Evolutionary conservation across 805 yeast genomes (phyloP).

Genomic region (Wickerhamiella domercqiae): DNA sequence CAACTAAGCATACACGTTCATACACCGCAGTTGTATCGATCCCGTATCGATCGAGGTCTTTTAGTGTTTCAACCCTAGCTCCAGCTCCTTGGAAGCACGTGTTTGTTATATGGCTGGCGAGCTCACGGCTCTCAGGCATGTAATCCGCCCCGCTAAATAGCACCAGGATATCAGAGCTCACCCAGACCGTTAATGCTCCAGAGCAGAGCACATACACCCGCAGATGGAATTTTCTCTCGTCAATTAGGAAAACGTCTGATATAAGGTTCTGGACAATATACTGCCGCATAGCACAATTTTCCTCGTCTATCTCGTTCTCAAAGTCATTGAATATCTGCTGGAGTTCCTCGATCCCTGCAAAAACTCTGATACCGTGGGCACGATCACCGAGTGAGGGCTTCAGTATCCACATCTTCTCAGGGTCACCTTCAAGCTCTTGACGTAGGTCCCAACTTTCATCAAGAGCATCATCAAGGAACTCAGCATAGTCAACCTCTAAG

Average conservation of each 20-base stretch:
- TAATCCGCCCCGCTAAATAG: slow-evolving; percentile 56
- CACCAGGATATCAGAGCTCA: slow-evolving; percentile 65
- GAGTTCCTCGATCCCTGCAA: slow-evolving; percentile 60
- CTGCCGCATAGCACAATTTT: slow-evolving; percentile 51
- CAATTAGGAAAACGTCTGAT: slow-evolving; percentile 52
- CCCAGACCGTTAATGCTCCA: slow-evolving; percentile 65
- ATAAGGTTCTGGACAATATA: slow-evolving; percentile 80
- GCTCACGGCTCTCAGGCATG: slow-evolving; percentile 24
- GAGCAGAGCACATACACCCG: slow-evolving; percentile 66
- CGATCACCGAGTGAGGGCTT: slow-evolving; percentile 96
- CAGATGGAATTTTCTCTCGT: slow-evolving; percentile 70
- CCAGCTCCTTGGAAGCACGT: slow-evolving; percentile 66
- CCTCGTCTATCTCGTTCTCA: slow-evolving; percentile 57
- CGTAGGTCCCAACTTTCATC: slow-evolving; percentile 86
- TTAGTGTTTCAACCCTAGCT: slow-evolving; percentile 47
- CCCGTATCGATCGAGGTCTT: slow-evolving; percentile 35
- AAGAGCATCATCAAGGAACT: slow-evolving; percentile 80
- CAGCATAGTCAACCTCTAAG: slow-evolving; percentile 88
- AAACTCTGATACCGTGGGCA: slow-evolving; percentile 87
- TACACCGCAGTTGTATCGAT: slow-evolving; percentile 25
- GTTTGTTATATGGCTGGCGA: slow-evolving; percentile 77
- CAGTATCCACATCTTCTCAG: slow-evolving; percentile 56
- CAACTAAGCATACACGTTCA: slow-evolving; percentile 41
- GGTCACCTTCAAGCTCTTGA: slow-evolving; percentile 46
- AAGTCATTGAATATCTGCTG: slow-evolving; percentile 74